Evolutionary conservation across 352 stramenopile genomes (phyloP).

Genomic region (Phytophthora pinifolia): DNA sequence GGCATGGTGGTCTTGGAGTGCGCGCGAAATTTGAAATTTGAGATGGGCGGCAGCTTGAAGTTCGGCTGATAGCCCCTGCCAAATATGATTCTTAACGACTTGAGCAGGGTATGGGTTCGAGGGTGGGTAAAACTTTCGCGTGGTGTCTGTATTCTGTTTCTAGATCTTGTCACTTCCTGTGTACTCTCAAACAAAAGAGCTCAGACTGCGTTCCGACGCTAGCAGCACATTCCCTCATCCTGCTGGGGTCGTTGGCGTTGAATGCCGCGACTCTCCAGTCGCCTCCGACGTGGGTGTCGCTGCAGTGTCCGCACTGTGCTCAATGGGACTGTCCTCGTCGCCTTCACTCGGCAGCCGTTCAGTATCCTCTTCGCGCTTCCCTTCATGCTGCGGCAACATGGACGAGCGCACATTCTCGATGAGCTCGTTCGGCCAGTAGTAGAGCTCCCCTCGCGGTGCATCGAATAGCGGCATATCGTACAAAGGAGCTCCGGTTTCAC

Average conservation of each 20-base stretch:
- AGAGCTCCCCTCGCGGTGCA: conserved; percentile 25
- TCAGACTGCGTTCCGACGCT: conserved; percentile 45
- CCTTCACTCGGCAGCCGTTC: conserved; percentile 6
- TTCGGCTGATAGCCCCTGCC: too few species aligned
- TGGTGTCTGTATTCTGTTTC: too few species aligned
- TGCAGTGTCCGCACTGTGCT: background rate
- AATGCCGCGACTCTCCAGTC: background rate
- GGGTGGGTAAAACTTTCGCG: too few species aligned
- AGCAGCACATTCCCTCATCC: conserved; percentile 45
- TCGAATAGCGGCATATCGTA: conserved; percentile 15
- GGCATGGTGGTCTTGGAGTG: too few species aligned
- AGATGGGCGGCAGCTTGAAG: too few species aligned
- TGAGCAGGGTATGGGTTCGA: too few species aligned
- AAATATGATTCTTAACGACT: too few species aligned
- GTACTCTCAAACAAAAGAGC: too few species aligned
- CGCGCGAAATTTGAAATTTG: too few species aligned
- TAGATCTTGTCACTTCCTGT: too few species aligned
- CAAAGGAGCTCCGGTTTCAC: conserved; percentile 13
- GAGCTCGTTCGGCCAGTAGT: conserved; percentile 44
- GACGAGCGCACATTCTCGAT: conserved; percentile 28
- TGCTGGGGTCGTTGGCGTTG: background rate
- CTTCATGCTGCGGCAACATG: conserved; percentile 19
- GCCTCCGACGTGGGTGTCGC: background rate
- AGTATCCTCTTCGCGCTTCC: conserved; percentile 5
- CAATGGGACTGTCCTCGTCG: background rate